Base-by-base conservation (phyloP, 306 rosid genomes). In the Vachellia collinsii region DNA sequence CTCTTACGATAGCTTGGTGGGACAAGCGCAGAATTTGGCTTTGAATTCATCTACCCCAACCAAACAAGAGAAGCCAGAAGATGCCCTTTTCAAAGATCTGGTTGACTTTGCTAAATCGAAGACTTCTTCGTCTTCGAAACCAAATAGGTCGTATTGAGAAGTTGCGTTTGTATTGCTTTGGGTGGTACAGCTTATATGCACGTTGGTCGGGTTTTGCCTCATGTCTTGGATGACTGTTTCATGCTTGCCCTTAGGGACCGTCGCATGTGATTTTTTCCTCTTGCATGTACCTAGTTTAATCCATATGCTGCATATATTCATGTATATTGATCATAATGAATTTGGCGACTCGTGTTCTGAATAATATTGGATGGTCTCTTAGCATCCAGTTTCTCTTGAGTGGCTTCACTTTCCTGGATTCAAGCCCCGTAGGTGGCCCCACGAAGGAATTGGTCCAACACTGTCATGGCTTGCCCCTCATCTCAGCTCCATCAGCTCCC, bases 81-180 rank as follows among this genome's bases (percentile, higher is more conserved):
- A 91, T 76, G 93, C 86, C 9, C 89, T 91, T 2, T 91, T 91
- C 81, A 89, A 89, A 68, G 97, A 91, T 75, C 92, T 91, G 0
- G 89, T 91, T 76, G 97, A 91, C 82, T 91, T 88, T 72, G 97
- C 93, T 3, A 91, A 88, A 86, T 83, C 92, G 47, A 87, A 90
- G 80, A 88, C 92, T 4, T 86, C 97, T 65, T 87, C 91, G 5
- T 59, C 94, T 38, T 74, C 97, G 0, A 89, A 88, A 43, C 78
- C 89, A 46, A 89, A 89, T 77, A 85, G 82, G 78, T 83, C 93
- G 53, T 86, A 76, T 72, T 91, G 88, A 91, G 61, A 14, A 17
- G 37, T 29, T 58, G 75, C 22, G 83, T 25, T 72, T 66, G 61
- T 58, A 39, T 77, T 76, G 37, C 38, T 41, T 51, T 10, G 56